A percentile compares a stretch with the other conserved stretches of the same genome.
These are phyloP conservation scores for Pichia exigua DNA, from an alignment of 805 yeast genomes.

Conservation along the genomic window DNA sequence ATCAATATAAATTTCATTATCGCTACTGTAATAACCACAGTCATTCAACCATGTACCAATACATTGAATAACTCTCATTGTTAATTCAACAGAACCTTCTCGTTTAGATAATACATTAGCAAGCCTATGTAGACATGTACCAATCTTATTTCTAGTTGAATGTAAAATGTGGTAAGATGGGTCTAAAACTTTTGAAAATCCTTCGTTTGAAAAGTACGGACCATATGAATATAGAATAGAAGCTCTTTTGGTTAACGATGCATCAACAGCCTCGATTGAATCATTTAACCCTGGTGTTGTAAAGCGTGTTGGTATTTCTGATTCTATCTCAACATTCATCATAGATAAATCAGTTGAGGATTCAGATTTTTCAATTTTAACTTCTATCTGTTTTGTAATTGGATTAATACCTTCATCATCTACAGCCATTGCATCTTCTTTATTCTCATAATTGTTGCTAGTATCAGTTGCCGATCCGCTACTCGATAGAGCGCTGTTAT, in stretches of 20 bases:
- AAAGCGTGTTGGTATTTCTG: constrained; percentile 25
- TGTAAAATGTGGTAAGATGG: constrained; percentile 49
- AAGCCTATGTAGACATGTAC: constrained; percentile 49
- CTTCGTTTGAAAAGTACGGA: constrained; percentile 21
- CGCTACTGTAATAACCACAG: constrained; percentile 24
- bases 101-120: constrained; percentile 39
- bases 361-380: constrained; percentile 8
- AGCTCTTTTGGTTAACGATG: constrained; percentile 28
- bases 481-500: constrained; percentile 4
- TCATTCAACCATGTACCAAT: constrained; percentile 53
- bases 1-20: constrained; percentile 23
- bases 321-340: constrained; percentile 22
- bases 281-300: constrained; percentile 27
- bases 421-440: constrained; percentile 1
- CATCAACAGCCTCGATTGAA: constrained; percentile 37
- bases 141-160: constrained; percentile 45
- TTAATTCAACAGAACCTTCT: constrained; percentile 57
- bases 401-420: constrained; percentile 11
- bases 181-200: constrained; percentile 23
- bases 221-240: constrained; percentile 23
- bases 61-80: constrained; percentile 54
- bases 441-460: neutral
- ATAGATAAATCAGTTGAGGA: constrained; percentile 13
- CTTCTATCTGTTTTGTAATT: constrained; percentile 15
- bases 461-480: neutral